Evolutionary conservation across 208 protist species (phyloP).

Genomic region (Crithidia thermophila): DNA sequence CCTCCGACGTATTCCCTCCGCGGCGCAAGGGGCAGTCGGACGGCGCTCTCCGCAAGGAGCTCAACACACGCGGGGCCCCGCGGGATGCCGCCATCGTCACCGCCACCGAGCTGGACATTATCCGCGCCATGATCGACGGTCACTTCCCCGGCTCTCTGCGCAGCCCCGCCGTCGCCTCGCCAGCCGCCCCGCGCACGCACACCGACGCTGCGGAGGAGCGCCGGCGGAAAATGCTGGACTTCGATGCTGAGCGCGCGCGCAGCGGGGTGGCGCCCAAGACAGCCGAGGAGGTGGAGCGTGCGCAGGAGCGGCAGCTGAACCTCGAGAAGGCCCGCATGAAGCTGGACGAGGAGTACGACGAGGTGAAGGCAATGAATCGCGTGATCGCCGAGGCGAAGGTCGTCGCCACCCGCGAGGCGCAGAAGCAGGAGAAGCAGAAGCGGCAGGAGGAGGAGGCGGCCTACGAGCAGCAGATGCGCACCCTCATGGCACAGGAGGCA

Average conservation of each 20-base stretch:
- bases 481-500: conserved; percentile 86
- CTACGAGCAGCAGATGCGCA: conserved; percentile 79
- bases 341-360: conserved; percentile 91
- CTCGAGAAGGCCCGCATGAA: conserved; percentile 79
- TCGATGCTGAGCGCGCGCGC: conserved; percentile 67
- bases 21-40: conserved; percentile 65
- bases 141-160: conserved; percentile 21
- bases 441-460: conserved; percentile 59
- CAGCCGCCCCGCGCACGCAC: conserved; percentile 13
- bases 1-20: conserved; percentile 73
- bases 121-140: conserved; percentile 71
- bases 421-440: conserved; percentile 81
- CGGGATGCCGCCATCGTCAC: conserved; percentile 83
- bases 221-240: conserved; percentile 79
- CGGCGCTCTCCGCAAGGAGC: conserved; percentile 76
- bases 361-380: conserved; percentile 94
- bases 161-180: conserved; percentile 8
- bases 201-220: conserved; percentile 60
- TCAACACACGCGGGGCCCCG: conserved; percentile 72
- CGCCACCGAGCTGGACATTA: conserved; percentile 81
- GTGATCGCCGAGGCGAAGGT: conserved; percentile 92
- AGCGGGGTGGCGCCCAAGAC: conserved; percentile 53
- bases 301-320: conserved; percentile 67
- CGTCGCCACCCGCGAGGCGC: conserved; percentile 90
- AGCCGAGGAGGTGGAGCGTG: conserved; percentile 81